Base-by-base conservation (phyloP, 352 stramenopile species). In the Globisporangium nunn region DNA sequence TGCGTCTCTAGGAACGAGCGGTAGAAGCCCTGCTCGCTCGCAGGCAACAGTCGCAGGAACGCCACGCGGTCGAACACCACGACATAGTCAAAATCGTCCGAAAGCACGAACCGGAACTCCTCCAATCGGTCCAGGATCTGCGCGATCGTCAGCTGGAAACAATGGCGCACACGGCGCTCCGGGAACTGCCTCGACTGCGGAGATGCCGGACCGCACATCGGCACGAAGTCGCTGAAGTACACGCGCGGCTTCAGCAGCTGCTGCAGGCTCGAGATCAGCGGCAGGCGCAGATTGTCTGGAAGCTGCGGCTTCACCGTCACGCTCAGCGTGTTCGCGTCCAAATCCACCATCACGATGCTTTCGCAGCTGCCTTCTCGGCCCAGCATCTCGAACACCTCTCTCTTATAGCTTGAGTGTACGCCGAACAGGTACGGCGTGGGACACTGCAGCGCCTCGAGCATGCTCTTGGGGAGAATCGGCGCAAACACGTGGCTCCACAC, bases 401-500 rank as follows among this genome's bases (percentile, higher is more conserved):
- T 56, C 44, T 71, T 72, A 58, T 90, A 90, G 57, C 77, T 90
- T 17, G 80, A 67, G 52, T 94, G 81, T 3, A 92, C 74, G n/a
- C 84, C 84, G 56, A 94, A 94, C n/a, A 94, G 50, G 51, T 87
- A 94, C 23, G 84, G 84, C 8, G 84, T 94, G 45, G 84, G 84
- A 52, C 84, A 94, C 58, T 94, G 84, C 31, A 94, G 71, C 18
- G 75, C 88, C 55, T 92, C 84, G 7, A 91, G 68, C 80, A 94
- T 92, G 47, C 68, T 81, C 53, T 83, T 78, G 4, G 85, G 85
- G 23, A 95, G 51, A 41, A 95, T 86, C 11, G 82, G 85, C 1
- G 78, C 78, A 61, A 94, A 96, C 29, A 93, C 79, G 50, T 96
- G 87, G 44, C 85, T 89, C 87, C 87, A 96, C 48, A 86, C 52